phyloP scores from a whole-genome alignment of 1,139 yeast genomes.

The Taphrina confusa region DNA sequence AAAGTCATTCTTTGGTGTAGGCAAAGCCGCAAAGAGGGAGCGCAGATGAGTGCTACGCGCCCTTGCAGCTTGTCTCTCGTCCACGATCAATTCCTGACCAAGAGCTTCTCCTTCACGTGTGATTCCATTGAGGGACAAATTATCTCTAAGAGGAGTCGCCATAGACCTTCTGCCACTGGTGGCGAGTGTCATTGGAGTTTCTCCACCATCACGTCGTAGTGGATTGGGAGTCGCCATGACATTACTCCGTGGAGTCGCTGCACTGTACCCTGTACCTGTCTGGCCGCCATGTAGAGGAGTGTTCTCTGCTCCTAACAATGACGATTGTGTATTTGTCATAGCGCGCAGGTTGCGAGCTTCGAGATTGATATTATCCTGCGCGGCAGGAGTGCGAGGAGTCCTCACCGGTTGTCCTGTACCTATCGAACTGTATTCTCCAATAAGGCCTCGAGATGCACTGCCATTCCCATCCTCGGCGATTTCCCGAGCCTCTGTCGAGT shows the following conservation, averaged over 20 bases:
- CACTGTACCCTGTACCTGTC: slow-evolving; percentile 37
- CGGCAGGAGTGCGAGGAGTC: slow-evolving; percentile 39
- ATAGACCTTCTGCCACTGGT: neutral
- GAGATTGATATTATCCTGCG: slow-evolving; percentile 41
- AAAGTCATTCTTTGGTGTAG: slow-evolving; percentile 61
- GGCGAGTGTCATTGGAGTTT: slow-evolving; percentile 4
- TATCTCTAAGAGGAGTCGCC: slow-evolving; percentile 37
- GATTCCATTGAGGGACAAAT: slow-evolving; percentile 19
- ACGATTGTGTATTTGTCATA: slow-evolving; percentile 44
- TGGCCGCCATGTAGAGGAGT: slow-evolving; percentile 41
- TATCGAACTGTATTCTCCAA: slow-evolving; percentile 26
- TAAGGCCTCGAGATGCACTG: slow-evolving; percentile 37
- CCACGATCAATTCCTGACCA: neutral
- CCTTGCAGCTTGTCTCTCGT: slow-evolving; percentile 8
- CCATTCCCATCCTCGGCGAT: slow-evolving; percentile 41
- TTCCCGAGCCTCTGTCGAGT: slow-evolving; percentile 38
- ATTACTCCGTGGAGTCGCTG: slow-evolving; percentile 36
- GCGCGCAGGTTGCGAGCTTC: slow-evolving; percentile 44
- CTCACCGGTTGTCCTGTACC: slow-evolving; percentile 33
- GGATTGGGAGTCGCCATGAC: slow-evolving; percentile 41
- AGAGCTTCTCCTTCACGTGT: slow-evolving; percentile 37
- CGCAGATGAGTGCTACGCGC: slow-evolving; percentile 38
- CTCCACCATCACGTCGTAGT: slow-evolving; percentile 31
- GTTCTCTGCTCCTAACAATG: slow-evolving; percentile 44
- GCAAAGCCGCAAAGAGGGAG: slow-evolving; percentile 50